Evolutionary conservation across 371 early-diverging fungal genomes (phyloP).

Genomic region (Lichtheimia ramosa): DNA sequence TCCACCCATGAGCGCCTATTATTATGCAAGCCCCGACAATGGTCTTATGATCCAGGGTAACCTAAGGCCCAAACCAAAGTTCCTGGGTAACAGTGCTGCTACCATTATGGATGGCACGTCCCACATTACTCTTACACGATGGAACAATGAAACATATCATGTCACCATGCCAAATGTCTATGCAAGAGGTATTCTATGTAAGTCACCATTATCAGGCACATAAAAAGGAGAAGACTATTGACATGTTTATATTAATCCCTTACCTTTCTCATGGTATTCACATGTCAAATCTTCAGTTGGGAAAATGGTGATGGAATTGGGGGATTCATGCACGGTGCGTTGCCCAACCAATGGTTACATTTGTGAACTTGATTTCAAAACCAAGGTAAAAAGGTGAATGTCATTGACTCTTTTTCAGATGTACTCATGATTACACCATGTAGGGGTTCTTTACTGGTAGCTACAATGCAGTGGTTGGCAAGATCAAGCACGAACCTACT

Average conservation of each 20-base stretch:
- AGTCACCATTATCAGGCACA: conserved; percentile 7
- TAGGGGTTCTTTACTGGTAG: conserved; percentile 84
- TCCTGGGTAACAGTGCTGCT: conserved; percentile 92
- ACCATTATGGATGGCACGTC: conserved; percentile 85
- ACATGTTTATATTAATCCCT: not conserved
- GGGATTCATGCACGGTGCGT: conserved; percentile 73
- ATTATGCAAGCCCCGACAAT: conserved; percentile 84
- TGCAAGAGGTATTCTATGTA: conserved; percentile 81
- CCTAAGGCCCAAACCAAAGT: conserved; percentile 83
- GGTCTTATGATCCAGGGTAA: conserved; percentile 83
- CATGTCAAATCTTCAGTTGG: conserved; percentile 51
- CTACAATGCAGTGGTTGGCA: conserved; percentile 83
- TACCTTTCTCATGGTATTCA: not conserved
- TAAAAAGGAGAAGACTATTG: too few relatives aligned
- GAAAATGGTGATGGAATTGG: conserved; percentile 92
- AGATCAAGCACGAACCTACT: conserved; percentile 78
- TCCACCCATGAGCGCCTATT: conserved; percentile 91
- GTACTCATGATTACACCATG: not conserved
- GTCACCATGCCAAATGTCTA: conserved; percentile 92
- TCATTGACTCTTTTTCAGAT: not conserved
- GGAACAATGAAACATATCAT: conserved; percentile 73
- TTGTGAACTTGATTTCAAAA: conserved; percentile 88
- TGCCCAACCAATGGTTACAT: conserved; percentile 76
- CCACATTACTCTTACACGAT: conserved; percentile 60
- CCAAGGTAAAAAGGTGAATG: conserved; percentile 63